phyloP scores from a whole-genome alignment of 345 rosid genomes.

The Aurinia saxatilis region DNA sequence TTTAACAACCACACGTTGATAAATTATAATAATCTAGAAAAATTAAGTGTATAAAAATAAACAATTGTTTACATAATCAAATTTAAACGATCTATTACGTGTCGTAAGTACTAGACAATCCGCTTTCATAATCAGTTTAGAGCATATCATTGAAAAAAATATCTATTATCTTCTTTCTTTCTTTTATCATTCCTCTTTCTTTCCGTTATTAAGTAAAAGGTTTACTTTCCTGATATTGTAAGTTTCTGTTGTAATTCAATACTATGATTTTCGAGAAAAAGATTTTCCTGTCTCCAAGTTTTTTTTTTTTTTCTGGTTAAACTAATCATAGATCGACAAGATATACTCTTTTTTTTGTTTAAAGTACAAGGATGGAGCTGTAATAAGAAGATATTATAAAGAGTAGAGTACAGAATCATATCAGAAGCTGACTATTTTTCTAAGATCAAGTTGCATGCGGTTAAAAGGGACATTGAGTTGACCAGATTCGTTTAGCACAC shows the following conservation, averaged over 20 bases:
- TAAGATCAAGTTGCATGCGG: constrained; percentile 27
- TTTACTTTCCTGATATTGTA: not conserved
- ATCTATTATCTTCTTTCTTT: too few species aligned
- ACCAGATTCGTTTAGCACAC: constrained; percentile 19
- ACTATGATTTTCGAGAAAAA: not conserved
- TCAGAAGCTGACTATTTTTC: constrained; percentile 24
- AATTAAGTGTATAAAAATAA: too few species aligned
- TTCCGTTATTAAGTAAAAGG: too few species aligned
- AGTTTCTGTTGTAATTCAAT: not conserved
- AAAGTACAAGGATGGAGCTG: constrained; percentile 25
- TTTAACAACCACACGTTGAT: too few species aligned
- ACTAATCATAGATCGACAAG: constrained; percentile 7
- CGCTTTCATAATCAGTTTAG: too few species aligned
- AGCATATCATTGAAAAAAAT: too few species aligned
- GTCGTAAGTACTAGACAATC: too few species aligned
- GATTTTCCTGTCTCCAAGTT: constrained; percentile 4
- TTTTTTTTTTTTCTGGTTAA: not conserved
- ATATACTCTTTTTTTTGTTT: not conserved
- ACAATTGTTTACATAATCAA: too few species aligned
- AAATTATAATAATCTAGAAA: too few species aligned
- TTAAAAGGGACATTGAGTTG: constrained; percentile 5
- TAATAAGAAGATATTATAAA: constrained; percentile 5
- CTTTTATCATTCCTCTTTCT: too few species aligned
- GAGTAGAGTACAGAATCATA: constrained; percentile 22
- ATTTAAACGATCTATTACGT: too few species aligned